Evolutionary conservation across 129 eudicot genomes (phyloP), one percentile per base, ranked within the genome.

Genomic region (Mikania micrantha): DNA sequence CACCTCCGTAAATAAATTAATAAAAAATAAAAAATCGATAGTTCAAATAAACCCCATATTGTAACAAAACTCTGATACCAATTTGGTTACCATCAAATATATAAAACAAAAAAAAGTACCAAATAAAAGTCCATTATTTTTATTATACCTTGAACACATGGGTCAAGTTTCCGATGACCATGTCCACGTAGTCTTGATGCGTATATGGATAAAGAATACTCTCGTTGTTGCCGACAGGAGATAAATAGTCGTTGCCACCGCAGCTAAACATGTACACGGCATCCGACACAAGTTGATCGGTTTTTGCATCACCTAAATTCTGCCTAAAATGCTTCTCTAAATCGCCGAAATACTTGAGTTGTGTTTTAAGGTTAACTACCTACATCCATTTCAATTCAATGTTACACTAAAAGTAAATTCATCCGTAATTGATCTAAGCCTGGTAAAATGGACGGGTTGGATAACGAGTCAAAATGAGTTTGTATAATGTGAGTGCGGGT

Each of bases 331-430:
- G 8, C 15, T 59, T 60, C 22, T n/a, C 36, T 20, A 67, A 63
- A 21, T 67, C 64, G 20, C 41, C 53, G 9, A 67, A 67, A 38
- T 58, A 59, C 34, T 35, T 16, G n/a, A 75, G 47, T 67, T 75
- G 80, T 32, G 40, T 75, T 59, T 67, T 19, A 38, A 76, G 75
- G 57, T 60, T 36, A 35, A 76, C 48, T 27, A 76, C 81, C 81
- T 77, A 36, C 64, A 63, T 34, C 35, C 49, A 35, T 40, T 39
- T 39, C 12, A 4, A n/a, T n/a, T n/a, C n/a, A n/a, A n/a, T n/a
- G n/a, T n/a, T n/a, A n/a, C n/a, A n/a, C n/a, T n/a, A n/a, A n/a
- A n/a, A n/a, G n/a, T n/a, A n/a, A n/a, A n/a, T n/a, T n/a, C n/a
- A n/a, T n/a, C n/a, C n/a, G n/a, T n/a, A n/a, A n/a, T n/a, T n/a